Evolutionary conservation across 1,284 basidiomycete species (phyloP).

Genomic region (Heterobasidion irregulare): DNA sequence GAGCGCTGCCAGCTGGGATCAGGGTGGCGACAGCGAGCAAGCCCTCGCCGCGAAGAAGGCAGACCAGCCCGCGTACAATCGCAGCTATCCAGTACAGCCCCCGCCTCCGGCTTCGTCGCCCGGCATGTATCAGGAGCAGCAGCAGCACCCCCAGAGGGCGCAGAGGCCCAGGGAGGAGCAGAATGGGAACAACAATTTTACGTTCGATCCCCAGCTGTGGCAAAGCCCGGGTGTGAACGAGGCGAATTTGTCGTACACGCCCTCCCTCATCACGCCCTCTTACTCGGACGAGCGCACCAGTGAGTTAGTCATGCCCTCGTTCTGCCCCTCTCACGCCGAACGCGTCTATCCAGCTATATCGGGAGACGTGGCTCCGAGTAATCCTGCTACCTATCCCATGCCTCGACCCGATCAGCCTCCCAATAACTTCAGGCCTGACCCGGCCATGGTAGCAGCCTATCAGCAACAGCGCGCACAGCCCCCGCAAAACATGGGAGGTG

Average conservation of each 20-base stretch:
- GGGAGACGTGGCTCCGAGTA: constrained; percentile 5
- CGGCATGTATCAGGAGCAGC: constrained; percentile 5
- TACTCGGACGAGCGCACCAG: constrained; percentile 39
- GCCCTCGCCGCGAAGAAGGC: constrained; percentile 21
- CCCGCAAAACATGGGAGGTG: constrained; percentile 2
- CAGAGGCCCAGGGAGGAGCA: constrained; percentile 7
- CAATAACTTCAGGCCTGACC: constrained; percentile 7
- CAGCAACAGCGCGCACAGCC: constrained; percentile 2
- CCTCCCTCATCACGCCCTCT: constrained; percentile 27
- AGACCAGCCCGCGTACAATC: constrained; percentile 22
- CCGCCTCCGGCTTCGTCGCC: background rate
- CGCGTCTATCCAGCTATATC: constrained; percentile 7
- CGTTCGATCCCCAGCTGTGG: constrained; percentile 7
- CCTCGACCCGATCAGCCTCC: constrained; percentile 9
- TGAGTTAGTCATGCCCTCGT: constrained; percentile 17
- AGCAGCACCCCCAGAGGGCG: constrained; percentile 4
- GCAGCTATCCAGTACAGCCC: background rate
- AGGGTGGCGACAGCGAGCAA: constrained; percentile 25
- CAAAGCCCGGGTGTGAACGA: constrained; percentile 13
- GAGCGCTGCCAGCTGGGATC: constrained; percentile 22
- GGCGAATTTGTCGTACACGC: constrained; percentile 23
- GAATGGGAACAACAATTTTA: background rate
- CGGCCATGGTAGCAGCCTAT: background rate
- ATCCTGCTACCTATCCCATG: constrained; percentile 7
- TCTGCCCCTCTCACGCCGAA: background rate